Percentiles rank a stretch among this genome's conserved stretches.
phyloP scores from a whole-genome alignment of 2,329 filamentous ascomycete genomes.

The Elsinoe fawcettii region DNA sequence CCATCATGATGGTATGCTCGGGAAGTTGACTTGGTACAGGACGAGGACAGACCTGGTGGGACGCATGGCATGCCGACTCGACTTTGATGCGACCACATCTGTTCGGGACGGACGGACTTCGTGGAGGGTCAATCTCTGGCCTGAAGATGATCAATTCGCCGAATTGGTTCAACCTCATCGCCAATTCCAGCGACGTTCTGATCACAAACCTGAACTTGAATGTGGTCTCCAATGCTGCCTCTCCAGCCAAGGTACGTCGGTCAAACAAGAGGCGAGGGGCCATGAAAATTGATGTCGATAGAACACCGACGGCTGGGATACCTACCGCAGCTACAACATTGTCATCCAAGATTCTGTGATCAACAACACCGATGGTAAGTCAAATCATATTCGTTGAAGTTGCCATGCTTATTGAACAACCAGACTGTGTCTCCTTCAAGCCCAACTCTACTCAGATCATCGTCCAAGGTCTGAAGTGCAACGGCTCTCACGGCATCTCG shows the following conservation, averaged over 20 bases:
- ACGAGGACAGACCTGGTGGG: not conserved
- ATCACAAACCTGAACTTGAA: not conserved
- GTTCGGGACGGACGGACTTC: conserved; percentile 49
- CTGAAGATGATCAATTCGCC: conserved; percentile 54
- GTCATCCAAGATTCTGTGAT: conserved; percentile 60
- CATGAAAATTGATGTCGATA: conserved; percentile 35
- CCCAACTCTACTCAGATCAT: conserved; percentile 63
- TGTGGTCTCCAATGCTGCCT: conserved; percentile 28
- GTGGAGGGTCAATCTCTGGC: conserved; percentile 43
- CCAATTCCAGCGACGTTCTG: conserved; percentile 54
- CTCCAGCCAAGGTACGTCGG: not conserved
- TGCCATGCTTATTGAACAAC: not conserved
- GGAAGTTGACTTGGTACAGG: not conserved
- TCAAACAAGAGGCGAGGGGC: too few relatives aligned
- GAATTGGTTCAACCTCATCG: conserved; percentile 58
- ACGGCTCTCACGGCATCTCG: conserved; percentile 63
- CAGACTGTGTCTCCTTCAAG: conserved; percentile 65
- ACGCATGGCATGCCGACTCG: not conserved
- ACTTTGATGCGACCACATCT: conserved; percentile 49
- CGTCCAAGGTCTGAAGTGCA: conserved; percentile 59
- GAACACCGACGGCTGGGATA: conserved; percentile 55
- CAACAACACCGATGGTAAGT: conserved; percentile 49
- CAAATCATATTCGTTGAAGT: not conserved
- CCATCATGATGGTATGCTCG: not conserved
- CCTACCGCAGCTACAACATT: conserved; percentile 53